These are phyloP conservation scores for Xylaria sp. DNA, from an alignment of 2,329 filamentous ascomycete genomes.

Conservation along the genomic window DNA sequence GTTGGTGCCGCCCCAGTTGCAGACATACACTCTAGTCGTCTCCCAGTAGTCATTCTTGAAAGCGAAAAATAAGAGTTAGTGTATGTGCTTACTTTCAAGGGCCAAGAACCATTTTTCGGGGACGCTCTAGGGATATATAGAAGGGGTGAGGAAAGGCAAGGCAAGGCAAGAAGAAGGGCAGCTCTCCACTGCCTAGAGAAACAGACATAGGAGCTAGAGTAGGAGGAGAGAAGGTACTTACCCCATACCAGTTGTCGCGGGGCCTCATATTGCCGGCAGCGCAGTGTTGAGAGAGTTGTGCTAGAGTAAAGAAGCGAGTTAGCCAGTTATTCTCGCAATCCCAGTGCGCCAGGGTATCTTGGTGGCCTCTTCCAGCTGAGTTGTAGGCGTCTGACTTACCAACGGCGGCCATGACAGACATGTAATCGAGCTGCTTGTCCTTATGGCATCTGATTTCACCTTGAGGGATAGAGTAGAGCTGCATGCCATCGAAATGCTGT, in stretches of 20 bases:
- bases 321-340: background rate
- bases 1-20: constrained; percentile 20
- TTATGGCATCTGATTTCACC: constrained; percentile 10
- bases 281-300: constrained; percentile 11
- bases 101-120: too few species aligned
- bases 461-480: constrained; percentile 2
- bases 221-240: background rate
- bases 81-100: background rate
- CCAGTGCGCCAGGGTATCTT: background rate
- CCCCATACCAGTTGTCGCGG: constrained; percentile 8
- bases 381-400: constrained; percentile 2
- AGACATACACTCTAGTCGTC: constrained; percentile 17
- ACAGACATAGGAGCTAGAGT: background rate
- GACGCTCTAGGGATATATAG: background rate
- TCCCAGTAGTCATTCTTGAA: background rate
- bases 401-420: constrained; percentile 15
- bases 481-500: background rate
- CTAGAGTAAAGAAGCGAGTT: background rate
- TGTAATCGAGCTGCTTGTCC: constrained; percentile 8
- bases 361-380: background rate
- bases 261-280: background rate
- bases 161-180: background rate
- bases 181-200: background rate
- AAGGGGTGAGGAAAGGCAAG: background rate
- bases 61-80: background rate